Conservation (phyloP, 805 yeast species). For the Ogataea sp. region DNA sequence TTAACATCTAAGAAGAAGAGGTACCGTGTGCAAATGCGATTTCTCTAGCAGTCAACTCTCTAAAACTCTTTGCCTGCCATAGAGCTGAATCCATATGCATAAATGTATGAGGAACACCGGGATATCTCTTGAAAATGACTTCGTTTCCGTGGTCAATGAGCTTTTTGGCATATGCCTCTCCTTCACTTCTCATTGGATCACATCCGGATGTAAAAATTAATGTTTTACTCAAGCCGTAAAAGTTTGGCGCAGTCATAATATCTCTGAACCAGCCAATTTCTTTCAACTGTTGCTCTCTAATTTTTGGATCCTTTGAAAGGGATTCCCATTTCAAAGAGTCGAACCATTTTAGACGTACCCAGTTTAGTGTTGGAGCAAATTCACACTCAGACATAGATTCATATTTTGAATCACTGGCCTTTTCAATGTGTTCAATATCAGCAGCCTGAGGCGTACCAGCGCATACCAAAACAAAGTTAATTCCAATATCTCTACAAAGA, state of each 20-base stretch:
- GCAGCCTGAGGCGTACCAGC: constrained; percentile 27
- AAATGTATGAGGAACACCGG: constrained; percentile 27
- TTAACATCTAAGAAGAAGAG: too few relatives aligned
- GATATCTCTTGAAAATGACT: constrained; percentile 20
- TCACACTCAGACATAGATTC: constrained; percentile 19
- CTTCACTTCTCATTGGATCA: constrained; percentile 27
- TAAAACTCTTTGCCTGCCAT: constrained; percentile 23
- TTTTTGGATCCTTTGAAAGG: constrained; percentile 9
- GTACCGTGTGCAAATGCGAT: constrained; percentile 21
- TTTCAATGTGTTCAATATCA: constrained; percentile 17
- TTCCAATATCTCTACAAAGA: constrained; percentile 18
- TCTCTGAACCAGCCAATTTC: constrained; percentile 24
- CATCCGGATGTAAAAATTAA: constrained; percentile 24
- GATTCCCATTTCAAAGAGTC: constrained; percentile 23
- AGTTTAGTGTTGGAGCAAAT: constrained; percentile 25
- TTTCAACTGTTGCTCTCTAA: constrained; percentile 9
- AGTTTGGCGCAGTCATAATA: constrained; percentile 22
- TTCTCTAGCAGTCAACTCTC: constrained; percentile 20
- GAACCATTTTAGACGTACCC: constrained; percentile 24
- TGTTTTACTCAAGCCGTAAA: constrained; percentile 19
- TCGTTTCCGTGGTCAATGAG: constrained; percentile 19
- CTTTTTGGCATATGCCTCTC: constrained; percentile 22
- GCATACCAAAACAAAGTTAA: constrained; percentile 17
- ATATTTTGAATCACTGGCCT: constrained; percentile 21
- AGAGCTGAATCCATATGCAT: constrained; percentile 25